These are phyloP conservation scores for Auxenochlorella pyrenoidosa DNA, from an alignment of 139 green algal species.

Conservation along the genomic window DNA sequence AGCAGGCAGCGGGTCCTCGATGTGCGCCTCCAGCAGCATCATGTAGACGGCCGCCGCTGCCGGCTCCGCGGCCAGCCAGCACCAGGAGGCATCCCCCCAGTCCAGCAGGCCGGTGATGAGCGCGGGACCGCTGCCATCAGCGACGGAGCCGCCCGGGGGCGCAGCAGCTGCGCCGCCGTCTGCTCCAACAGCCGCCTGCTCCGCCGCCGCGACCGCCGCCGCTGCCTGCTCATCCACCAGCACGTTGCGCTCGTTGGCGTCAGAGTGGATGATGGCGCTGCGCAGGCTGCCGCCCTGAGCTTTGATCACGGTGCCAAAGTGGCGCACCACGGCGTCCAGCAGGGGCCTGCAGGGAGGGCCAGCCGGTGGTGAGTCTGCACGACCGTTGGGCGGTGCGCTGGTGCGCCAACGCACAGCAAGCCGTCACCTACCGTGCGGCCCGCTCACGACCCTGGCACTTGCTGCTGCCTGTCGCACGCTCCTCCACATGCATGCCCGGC, in stretches of 20 bases:
- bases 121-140: background rate
- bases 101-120: constrained; percentile 28
- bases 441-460: too few species aligned
- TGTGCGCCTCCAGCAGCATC: background rate
- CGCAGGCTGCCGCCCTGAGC: background rate
- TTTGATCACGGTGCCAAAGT: background rate
- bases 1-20: background rate
- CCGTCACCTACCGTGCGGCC: too few species aligned
- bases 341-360: background rate
- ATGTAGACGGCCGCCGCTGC: background rate
- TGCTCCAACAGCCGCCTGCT: background rate
- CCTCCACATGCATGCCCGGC: too few species aligned
- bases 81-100: constrained; percentile 13
- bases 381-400: too few species aligned
- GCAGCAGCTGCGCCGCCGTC: background rate
- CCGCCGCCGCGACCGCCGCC: background rate
- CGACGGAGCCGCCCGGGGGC: background rate
- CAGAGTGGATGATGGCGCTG: constrained; percentile 11
- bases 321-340: background rate
- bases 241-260: constrained; percentile 37
- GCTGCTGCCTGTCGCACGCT: too few species aligned
- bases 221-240: constrained; percentile 8
- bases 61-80: constrained; percentile 3
- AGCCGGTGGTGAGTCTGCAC: background rate
- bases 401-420: too few species aligned